Base-by-base conservation (phyloP, 2,329 filamentous ascomycete species). In the Harringtonia lauricola region DNA sequence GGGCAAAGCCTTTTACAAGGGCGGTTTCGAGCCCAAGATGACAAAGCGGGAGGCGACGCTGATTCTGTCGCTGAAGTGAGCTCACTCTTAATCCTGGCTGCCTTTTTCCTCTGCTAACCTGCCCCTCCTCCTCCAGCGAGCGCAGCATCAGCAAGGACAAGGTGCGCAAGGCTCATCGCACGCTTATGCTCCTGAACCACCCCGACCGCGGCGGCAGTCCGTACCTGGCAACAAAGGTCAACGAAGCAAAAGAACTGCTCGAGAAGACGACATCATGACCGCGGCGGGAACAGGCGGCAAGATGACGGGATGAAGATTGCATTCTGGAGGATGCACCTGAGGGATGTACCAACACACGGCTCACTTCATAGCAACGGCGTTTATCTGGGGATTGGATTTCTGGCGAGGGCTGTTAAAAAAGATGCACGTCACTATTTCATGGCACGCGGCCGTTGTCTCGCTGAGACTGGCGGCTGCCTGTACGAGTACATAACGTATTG, bases 21-120 rank as follows among this genome's bases (percentile, higher is more conserved):
- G 92, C 54, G 92, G 92, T n/a, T 98, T 98, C 60, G 92, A 98
- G 68, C 72, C 80, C 48, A 85, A 83, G 65, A 98, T 98, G 90
- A 95, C 80, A 62, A 79, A 83, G 62, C 81, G 83, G 62, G 92
- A 98, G 67, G 92, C 92, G 19, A 75, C 88, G 5, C 67, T 98
- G 54, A 95, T 98, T 48, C 69, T 98, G 39, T 85, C 92, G 52
- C 80, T 96, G 49, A 86, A 81, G 90, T 95, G 78, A n/a, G 48
- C 15, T 9, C 8, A 39, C 67, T n/a, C 8, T 30, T 2, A 18
- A 13, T 39, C 22, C 36, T 33, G 18, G n/a, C 8, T 10, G 15
- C 15, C 2, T 10, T 12, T 19, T 21, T 8, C 13, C 8, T 8
- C 2, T 31, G 24, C 37, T 41, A 39, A 41, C 21, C 21, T 13